A percentile compares a stretch with the other conserved stretches of the same genome.
Evolutionary conservation across 192 early-diverging fungal species (phyloP).

Genomic region (Coemansia sp.): DNA sequence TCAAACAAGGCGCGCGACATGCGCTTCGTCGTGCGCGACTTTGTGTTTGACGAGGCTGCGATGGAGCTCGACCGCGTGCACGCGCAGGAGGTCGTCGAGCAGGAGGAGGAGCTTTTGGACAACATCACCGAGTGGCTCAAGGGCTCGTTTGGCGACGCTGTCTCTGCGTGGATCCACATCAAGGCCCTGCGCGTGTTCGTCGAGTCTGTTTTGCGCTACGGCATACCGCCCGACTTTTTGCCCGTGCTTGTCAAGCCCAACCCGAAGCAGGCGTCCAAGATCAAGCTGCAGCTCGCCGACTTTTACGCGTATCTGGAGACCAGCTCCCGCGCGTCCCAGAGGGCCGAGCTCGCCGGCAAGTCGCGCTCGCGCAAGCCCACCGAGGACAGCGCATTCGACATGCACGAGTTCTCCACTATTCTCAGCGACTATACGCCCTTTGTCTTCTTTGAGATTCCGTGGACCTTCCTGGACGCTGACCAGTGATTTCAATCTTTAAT

Average conservation of each 20-base stretch:
- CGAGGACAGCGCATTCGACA: constrained; percentile 60
- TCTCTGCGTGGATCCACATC: constrained; percentile 90
- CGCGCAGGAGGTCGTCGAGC: constrained; percentile 66
- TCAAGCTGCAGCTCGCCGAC: constrained; percentile 69
- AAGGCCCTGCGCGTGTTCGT: constrained; percentile 95
- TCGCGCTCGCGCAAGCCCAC: constrained; percentile 17
- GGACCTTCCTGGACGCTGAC: constrained; percentile 35
- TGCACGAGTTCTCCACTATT: constrained; percentile 81
- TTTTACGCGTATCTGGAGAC: constrained; percentile 88
- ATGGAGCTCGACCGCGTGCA: constrained; percentile 68
- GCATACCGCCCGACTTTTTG: constrained; percentile 92
- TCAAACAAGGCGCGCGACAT: constrained; percentile 83
- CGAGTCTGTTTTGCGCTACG: constrained; percentile 96
- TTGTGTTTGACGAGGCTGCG: constrained; percentile 84
- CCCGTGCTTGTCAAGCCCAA: constrained; percentile 73
- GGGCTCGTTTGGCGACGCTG: constrained; percentile 94
- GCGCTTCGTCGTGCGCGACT: constrained; percentile 93
- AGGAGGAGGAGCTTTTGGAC: constrained; percentile 75
- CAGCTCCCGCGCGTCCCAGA: constrained; percentile 48
- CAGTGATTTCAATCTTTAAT: background rate
- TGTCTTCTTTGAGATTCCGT: constrained; percentile 51
- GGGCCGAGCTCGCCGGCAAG: constrained; percentile 28
- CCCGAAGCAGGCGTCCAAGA: constrained; percentile 78
- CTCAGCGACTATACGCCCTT: constrained; percentile 89
- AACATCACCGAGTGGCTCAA: constrained; percentile 81